Evolutionary conservation across 2,329 filamentous ascomycete genomes (phyloP).

Genomic region (Diaporthe sp.): DNA sequence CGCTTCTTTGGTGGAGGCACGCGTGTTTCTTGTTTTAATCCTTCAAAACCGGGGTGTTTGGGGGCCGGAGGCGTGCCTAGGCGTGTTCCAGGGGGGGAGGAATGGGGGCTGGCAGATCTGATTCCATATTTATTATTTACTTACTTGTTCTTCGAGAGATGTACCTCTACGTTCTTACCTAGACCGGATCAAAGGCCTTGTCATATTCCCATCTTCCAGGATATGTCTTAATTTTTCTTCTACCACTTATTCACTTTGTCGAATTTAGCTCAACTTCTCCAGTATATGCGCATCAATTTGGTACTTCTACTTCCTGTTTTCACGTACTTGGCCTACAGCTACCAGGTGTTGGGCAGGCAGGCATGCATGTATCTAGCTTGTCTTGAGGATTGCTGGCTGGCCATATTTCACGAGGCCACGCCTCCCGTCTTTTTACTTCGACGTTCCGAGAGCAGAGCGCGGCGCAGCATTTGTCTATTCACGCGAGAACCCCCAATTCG

Average conservation of each 20-base stretch:
- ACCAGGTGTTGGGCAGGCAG: not conserved
- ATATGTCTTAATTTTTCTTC: not conserved
- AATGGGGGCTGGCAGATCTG: constrained; percentile 5
- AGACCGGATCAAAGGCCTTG: constrained; percentile 22
- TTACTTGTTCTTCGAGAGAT: not conserved
- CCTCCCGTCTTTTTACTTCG: not conserved
- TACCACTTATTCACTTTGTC: constrained; percentile 18
- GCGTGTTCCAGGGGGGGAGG: constrained; percentile 8
- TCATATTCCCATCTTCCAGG: not conserved
- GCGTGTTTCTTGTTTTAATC: constrained; percentile 13
- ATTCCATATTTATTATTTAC: constrained; percentile 9
- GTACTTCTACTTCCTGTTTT: not conserved
- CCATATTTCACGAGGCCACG: not conserved
- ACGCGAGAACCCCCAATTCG: not conserved
- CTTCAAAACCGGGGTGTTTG: constrained; percentile 14
- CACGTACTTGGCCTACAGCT: not conserved
- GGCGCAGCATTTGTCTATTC: constrained; percentile 14
- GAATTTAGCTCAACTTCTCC: constrained; percentile 6
- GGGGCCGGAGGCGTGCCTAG: not conserved
- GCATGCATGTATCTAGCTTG: not conserved
- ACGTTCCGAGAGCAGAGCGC: not conserved
- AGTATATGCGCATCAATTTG: not conserved
- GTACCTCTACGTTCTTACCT: constrained; percentile 15
- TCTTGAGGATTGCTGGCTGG: not conserved
- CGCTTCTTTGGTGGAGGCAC: constrained; percentile 11